phyloP scores from a whole-genome alignment of 2,329 filamentous ascomycete genomes.

The Aspergillus puulaauensis region DNA sequence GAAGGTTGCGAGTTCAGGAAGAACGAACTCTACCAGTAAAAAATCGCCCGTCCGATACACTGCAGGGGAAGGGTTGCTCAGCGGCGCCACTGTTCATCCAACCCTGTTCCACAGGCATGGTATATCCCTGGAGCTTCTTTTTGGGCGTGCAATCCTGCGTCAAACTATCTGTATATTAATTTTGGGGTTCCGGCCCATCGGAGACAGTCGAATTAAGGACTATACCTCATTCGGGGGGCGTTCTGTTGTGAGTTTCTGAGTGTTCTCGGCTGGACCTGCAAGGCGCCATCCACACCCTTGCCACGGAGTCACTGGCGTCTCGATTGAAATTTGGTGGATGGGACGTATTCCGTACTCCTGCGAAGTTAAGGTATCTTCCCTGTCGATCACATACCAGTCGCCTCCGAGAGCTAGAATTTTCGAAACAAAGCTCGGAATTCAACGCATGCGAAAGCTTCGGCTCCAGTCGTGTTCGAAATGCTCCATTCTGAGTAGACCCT shows the following conservation, averaged over 20 bases:
- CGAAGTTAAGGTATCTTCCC: neutral
- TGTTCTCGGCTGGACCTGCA: slow-evolving; percentile 4
- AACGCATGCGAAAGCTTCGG: slow-evolving; percentile 1
- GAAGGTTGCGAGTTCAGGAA: neutral
- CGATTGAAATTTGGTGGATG: neutral
- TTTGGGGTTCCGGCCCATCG: slow-evolving; percentile 3
- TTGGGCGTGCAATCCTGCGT: slow-evolving; percentile 8
- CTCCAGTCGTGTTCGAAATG: slow-evolving; percentile 3
- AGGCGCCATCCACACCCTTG: slow-evolving; percentile 7
- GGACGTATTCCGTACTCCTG: neutral
- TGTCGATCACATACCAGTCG: slow-evolving; percentile 8
- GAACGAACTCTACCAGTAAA: neutral
- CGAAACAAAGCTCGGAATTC: neutral
- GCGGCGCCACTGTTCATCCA: slow-evolving; percentile 6
- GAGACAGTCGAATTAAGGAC: neutral
- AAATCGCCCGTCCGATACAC: neutral
- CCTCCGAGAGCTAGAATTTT: neutral
- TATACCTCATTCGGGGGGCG: neutral
- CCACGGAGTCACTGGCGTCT: neutral
- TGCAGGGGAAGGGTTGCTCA: slow-evolving; percentile 3
- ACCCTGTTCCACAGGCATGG: slow-evolving; percentile 3
- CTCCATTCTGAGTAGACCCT: slow-evolving; percentile 2
- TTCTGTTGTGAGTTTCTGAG: neutral
- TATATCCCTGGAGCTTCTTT: slow-evolving; percentile 11
- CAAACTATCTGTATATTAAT: slow-evolving; percentile 6